Evolutionary conservation across 1,139 yeast species (phyloP), one percentile per base, ranked within the genome.

Genomic region (Zygosaccharomyces sapae): DNA sequence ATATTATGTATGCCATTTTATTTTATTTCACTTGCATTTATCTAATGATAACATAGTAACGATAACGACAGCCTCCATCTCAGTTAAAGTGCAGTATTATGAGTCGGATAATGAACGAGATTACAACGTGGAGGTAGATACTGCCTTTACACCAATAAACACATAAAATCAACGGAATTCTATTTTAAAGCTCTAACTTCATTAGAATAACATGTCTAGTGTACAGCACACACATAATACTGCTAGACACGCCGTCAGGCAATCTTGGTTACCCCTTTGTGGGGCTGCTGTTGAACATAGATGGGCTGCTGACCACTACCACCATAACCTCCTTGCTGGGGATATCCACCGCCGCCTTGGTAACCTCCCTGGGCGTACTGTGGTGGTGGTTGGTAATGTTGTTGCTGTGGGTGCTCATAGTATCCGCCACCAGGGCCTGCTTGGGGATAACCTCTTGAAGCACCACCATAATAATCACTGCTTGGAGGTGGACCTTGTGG

Each of bases 211-310:
- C 61, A 82, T 77, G 62, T 83, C 89, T 57, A 83, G 70, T 4
- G 89, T 80, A 68, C 86, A 83, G 65, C 92, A 84, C 55, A 83
- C 59, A 77, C 90, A 83, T 67, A 82, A 56, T 8, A 86, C 88
- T 25, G 82, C 88, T 57, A 83, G 71, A 70, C 89, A 83, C 3
- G 80, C 89, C 67, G 80, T 74, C 60, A 82, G 73, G 67, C 88
- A 83, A 48, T 74, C 77, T 18, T 62, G 62, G 50, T 69, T 67
- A 42, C 71, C 73, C 38, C 65, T 65, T 20, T 68, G 67, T 27
- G 68, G 70, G 72, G 74, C 47, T 68, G 77, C 57, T 79, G 84
- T 59, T 80, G 86, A 9, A 81, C 86, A 54, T 81, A 81, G 61
- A 80, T 75, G 0, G 86, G 87, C 57, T 80, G 86, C 55, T 76